Evolutionary conservation across 768 basidiomycete genomes (phyloP).

Genomic region (Boletellus emodensis): DNA sequence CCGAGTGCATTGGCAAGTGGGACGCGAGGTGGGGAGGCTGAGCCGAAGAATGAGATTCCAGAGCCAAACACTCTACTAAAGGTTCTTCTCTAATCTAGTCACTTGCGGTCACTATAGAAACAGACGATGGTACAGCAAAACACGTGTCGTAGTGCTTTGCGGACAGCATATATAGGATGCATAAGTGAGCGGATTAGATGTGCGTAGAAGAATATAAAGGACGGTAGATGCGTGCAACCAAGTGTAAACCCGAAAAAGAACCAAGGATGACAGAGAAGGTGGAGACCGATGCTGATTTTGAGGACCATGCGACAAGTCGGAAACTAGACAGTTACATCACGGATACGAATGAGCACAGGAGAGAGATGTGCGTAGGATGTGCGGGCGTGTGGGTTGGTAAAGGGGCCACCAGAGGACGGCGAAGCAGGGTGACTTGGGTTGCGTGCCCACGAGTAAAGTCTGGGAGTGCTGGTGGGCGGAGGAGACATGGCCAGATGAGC

Average conservation of each 20-base stretch:
- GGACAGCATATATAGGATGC: slow-evolving; percentile 30
- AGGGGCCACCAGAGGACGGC: slow-evolving; percentile 39
- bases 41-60: slow-evolving; percentile 35
- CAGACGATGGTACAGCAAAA: slow-evolving; percentile 34
- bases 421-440: slow-evolving; percentile 34
- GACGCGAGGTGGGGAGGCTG: slow-evolving; percentile 42
- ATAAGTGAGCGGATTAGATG: slow-evolving; percentile 36
- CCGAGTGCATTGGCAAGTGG: slow-evolving; percentile 42
- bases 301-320: neutral
- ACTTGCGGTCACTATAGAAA: slow-evolving; percentile 30
- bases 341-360: slow-evolving; percentile 43
- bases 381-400: slow-evolving; percentile 57
- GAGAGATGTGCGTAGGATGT: slow-evolving; percentile 56
- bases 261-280: slow-evolving; percentile 2
- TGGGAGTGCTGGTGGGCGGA: slow-evolving; percentile 51
- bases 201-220: slow-evolving; percentile 21
- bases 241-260: slow-evolving; percentile 12
- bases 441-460: slow-evolving; percentile 53
- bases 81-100: slow-evolving; percentile 27
- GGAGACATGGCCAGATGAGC: slow-evolving; percentile 43
- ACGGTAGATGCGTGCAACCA: slow-evolving; percentile 14
- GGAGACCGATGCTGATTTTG: neutral
- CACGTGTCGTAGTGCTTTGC: slow-evolving; percentile 20
- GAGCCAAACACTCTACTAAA: neutral
- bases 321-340: slow-evolving; percentile 32